Base-by-base conservation (phyloP, 1,284 basidiomycete genomes). In the Sutorius eximius region DNA sequence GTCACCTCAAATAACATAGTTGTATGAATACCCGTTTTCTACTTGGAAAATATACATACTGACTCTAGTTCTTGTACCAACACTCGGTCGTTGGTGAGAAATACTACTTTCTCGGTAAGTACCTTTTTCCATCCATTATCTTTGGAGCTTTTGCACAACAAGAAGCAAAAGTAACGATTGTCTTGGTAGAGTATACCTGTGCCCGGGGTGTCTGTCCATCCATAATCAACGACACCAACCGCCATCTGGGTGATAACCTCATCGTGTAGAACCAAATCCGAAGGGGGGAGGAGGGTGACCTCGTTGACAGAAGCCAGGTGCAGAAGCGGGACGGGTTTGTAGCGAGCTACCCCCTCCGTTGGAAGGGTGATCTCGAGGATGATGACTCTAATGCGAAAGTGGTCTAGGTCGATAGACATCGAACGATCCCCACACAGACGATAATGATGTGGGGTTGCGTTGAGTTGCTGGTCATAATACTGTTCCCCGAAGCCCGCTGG, bases 211-310 rank as follows among this genome's bases (percentile, higher is more conserved):
- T 29, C n/a, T 10, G 62, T 55, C 62, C 62, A 67, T 6, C 38
- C 20, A 4, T 65, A 67, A 37, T 67, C 64, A 15, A 63, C 29
- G 33, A 67, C 54, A 1, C 64, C 60, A 13, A 67, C 33, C 8
- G 57, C 65, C 60, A 62, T 54, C 34, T 33, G 44, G 29, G 33
- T 11, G 12, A 33, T 20, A 12, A 18, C 36, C 7, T 3, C 15
- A 11, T 20, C 24, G n/a, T 9, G 13, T 27, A 12, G 22, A 32
- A 22, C 24, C 32, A 27, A 11, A 11, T 45, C 1, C 29, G 36
- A 40, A 8, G 47, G 24, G 11, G 45, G 9, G 4, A 51, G 30
- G 4, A 55, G 32, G 29, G 41, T 53, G 8, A 52, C 44, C 32
- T 62, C 45, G 8, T 18, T 42, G 13, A 55, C n/a, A 5, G 27